Conservation (phyloP, 208 protist species). For the Wallacemonas sp. region DNA sequence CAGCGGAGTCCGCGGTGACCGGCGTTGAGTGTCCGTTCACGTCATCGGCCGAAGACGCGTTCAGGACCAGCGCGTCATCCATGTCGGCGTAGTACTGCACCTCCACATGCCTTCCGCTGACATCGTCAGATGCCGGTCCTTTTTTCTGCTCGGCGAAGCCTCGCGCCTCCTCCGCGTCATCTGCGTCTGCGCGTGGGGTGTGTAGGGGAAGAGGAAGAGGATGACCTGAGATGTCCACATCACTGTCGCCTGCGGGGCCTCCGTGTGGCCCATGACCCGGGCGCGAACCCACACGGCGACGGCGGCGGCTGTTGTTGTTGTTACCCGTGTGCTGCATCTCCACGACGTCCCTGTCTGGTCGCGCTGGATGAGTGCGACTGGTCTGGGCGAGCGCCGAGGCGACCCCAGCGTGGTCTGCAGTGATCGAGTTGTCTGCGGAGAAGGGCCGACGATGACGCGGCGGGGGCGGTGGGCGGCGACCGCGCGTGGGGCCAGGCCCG, state of each 20-base stretch:
- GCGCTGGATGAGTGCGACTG: too few relatives aligned
- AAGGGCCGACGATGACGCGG: not conserved
- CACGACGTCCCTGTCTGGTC: too few relatives aligned
- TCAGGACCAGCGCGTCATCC: not conserved
- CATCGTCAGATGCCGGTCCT: not conserved
- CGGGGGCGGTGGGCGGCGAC: not conserved
- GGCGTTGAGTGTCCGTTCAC: too few relatives aligned
- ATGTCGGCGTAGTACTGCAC: conserved; percentile 9
- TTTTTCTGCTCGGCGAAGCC: too few relatives aligned
- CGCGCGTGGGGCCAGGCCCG: not conserved
- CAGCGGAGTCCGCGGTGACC: too few relatives aligned
- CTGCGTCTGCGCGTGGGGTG: too few relatives aligned
- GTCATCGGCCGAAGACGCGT: not conserved
- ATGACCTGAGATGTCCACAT: too few relatives aligned
- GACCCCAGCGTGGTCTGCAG: not conserved
- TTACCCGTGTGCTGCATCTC: conserved; percentile 6
- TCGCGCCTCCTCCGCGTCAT: not conserved
- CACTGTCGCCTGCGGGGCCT: too few relatives aligned
- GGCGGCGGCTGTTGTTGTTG: conserved; percentile 1
- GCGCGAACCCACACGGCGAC: too few relatives aligned
- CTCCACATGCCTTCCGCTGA: not conserved
- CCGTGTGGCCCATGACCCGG: too few relatives aligned
- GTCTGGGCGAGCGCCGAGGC: conserved; percentile 11
- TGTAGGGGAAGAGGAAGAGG: too few relatives aligned
- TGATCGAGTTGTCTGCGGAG: conserved; percentile 2